Conservation (phyloP, 2,329 filamentous ascomycete species). For the Gremmenia infestans region DNA sequence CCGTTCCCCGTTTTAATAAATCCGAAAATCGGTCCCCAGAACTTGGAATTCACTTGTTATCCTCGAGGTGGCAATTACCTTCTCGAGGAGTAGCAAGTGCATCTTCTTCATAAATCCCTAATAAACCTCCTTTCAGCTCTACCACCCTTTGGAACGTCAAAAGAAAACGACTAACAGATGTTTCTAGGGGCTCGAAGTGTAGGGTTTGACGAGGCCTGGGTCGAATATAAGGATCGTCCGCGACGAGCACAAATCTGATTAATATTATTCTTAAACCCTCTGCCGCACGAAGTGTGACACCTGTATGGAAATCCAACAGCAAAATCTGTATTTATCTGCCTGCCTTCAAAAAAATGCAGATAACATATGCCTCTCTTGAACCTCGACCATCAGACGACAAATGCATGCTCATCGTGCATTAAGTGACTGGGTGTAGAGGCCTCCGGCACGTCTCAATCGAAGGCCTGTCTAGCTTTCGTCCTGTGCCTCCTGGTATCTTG, state of each 20-base stretch:
- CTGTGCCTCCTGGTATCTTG: no score
- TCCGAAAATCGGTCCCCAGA: no score
- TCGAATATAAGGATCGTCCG: conserved; percentile 31
- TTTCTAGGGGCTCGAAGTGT: conserved; percentile 49
- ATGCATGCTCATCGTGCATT: no score
- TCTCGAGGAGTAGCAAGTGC: neutral
- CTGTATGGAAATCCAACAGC: no score
- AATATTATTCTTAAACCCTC: neutral
- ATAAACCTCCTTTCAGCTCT: neutral
- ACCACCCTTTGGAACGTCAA: neutral
- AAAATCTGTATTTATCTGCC: no score
- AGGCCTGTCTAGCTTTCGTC: no score
- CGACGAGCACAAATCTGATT: conserved; percentile 15
- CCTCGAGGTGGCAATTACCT: neutral
- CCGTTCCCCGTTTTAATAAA: neutral
- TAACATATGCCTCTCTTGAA: no score
- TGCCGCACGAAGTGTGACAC: no score
- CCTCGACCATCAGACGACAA: no score
- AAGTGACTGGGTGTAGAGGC: no score
- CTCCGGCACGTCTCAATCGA: no score
- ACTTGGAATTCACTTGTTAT: neutral
- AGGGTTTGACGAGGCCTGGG: conserved; percentile 64
- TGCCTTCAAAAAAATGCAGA: no score
- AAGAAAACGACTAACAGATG: neutral
- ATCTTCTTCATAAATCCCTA: neutral